Evolutionary conservation across 176 grass and related monocot genomes (phyloP).

Genomic region (Eragrostis curvula): DNA sequence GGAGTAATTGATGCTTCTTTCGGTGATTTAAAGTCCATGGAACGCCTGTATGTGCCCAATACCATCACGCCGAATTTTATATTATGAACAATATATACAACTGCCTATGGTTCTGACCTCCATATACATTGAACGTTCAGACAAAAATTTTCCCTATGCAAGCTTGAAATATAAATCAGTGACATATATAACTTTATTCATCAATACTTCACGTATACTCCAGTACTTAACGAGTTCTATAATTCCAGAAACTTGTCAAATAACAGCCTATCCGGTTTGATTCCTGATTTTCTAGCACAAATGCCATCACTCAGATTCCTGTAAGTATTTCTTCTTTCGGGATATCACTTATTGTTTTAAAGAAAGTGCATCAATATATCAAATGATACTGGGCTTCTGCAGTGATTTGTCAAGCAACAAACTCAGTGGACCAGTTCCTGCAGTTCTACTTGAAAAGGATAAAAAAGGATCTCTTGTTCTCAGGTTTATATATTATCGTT

Average conservation of each 20-base stretch:
- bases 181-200: neutral
- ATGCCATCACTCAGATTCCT: slow-evolving; percentile 55
- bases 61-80: neutral
- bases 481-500: slow-evolving; percentile 42
- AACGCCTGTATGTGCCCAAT: slow-evolving; percentile 47
- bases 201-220: neutral
- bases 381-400: neutral
- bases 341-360: neutral
- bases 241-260: slow-evolving; percentile 70
- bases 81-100: neutral
- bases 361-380: neutral
- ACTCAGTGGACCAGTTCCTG: slow-evolving; percentile 54
- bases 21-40: slow-evolving; percentile 46
- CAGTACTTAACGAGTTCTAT: neutral
- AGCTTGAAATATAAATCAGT: neutral
- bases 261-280: slow-evolving; percentile 65
- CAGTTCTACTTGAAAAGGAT: slow-evolving; percentile 41
- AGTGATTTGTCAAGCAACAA: slow-evolving; percentile 79
- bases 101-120: neutral
- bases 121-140: neutral
- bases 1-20: slow-evolving; percentile 47
- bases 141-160: no score
- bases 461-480: slow-evolving; percentile 49
- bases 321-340: slow-evolving; percentile 50
- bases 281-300: slow-evolving; percentile 70